Base-by-base conservation (phyloP, 495 filamentous ascomycete genomes). In the Penicillium desertorum region DNA sequence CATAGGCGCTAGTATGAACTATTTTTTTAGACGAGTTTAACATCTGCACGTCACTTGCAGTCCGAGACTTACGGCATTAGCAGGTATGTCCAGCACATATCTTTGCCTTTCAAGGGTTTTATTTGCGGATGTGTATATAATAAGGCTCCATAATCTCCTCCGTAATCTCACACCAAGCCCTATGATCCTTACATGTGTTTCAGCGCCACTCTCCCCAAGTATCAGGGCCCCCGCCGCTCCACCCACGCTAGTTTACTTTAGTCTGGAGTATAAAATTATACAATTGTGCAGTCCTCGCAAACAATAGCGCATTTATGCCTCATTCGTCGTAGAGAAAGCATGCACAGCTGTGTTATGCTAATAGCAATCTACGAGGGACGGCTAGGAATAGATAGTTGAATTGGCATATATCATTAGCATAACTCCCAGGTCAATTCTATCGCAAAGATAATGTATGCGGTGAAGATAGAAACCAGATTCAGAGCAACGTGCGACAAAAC, bases 81-180 rank as follows among this genome's bases (percentile, higher is more conserved):
- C 22, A 17, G 36, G 19, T 49, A 30, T 45, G 23, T 30, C 42
- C 12, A 27, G 43, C 52, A 70, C 71, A 87, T 58, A 87, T 62
- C 66, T 79, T 86, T n/a, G 78, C 66, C 46, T 45, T 62, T 4
- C 54, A 39, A 3, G 5, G 16, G 25, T 45, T 7, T n/a, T 55
- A 52, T 70, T 72, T 12, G 68, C 67, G 42, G 75, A 78, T 39
- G 7, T 8, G 7, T 8, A 17, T n/a, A 12, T 57, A 83, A n/a
- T 41, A 44, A 22, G 47, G 30, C 14, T 22, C 44, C 44, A 19
- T 25, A n/a, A 48, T 14, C 14, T 25, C 14, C 14, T 22, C 44
- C 23, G 10, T 25, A n/a, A 48, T 14, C 14, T 25, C 32, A 36
- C 19, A 51, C n/a, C 10, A 25, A 25, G 32, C 39, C 48, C 20